Conservation (phyloP, 2,329 filamentous ascomycete species). For the Fusarium sulawesiense region DNA sequence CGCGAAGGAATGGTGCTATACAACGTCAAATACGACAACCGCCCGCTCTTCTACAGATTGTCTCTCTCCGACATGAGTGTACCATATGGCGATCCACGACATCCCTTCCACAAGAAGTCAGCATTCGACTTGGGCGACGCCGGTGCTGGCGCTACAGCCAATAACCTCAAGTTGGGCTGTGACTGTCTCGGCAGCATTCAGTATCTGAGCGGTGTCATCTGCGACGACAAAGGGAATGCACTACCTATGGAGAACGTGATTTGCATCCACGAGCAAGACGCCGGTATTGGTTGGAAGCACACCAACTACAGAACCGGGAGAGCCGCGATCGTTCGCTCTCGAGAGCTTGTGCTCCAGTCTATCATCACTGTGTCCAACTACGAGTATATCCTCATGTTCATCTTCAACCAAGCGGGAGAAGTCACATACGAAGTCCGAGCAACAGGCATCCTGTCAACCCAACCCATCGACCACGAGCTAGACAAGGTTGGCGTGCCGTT, state of each 20-base stretch:
- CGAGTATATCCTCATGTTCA: constrained; percentile 62
- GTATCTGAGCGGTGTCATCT: constrained; percentile 68
- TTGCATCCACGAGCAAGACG: constrained; percentile 77
- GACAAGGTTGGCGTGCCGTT: constrained; percentile 61
- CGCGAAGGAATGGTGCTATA: constrained; percentile 78
- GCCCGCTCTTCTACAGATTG: constrained; percentile 75
- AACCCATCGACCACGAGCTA: constrained; percentile 69
- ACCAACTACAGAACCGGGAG: constrained; percentile 72
- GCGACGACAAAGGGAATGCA: constrained; percentile 64
- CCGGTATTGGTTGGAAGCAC: constrained; percentile 79
- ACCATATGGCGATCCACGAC: constrained; percentile 74
- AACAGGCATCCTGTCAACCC: constrained; percentile 72
- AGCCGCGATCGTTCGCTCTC: constrained; percentile 68
- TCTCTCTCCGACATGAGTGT: constrained; percentile 78
- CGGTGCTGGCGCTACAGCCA: constrained; percentile 73
- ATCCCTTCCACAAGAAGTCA: constrained; percentile 75
- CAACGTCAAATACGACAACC: constrained; percentile 74
- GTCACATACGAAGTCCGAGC: constrained; percentile 72
- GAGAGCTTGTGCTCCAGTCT: constrained; percentile 74
- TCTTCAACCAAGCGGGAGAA: constrained; percentile 70
- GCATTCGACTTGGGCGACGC: constrained; percentile 80
- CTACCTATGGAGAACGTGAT: constrained; percentile 67
- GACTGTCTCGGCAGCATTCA: constrained; percentile 77
- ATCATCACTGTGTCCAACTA: constrained; percentile 67
- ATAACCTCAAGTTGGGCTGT: constrained; percentile 75